These are phyloP conservation scores for Boletus reticuloceps DNA, from an alignment of 768 basidiomycete species.

Conservation along the genomic window DNA sequence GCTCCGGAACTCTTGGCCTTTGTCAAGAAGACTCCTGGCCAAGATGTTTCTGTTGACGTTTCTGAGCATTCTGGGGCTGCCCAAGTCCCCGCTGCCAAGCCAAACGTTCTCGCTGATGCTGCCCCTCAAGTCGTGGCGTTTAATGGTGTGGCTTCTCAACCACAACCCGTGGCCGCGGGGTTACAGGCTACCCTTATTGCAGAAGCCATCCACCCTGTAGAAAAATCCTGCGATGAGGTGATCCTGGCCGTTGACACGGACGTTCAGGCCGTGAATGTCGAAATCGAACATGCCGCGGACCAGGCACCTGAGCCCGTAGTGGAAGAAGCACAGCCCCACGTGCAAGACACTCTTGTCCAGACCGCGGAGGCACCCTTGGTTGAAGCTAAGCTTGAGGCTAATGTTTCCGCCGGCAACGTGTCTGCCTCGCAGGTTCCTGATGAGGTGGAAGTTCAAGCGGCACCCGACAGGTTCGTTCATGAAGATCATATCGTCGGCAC, in stretches of 20 bases:
- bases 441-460: slow-evolving; percentile 4
- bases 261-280: background rate
- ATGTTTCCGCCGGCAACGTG: background rate
- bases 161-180: slow-evolving; percentile 5
- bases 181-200: background rate
- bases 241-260: background rate
- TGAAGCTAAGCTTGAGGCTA: background rate
- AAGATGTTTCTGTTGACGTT: background rate
- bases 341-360: background rate
- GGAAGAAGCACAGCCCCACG: background rate
- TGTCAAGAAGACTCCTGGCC: slow-evolving; percentile 16
- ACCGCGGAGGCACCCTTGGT: background rate
- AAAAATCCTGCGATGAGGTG: background rate
- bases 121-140: background rate
- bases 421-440: background rate
- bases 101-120: background rate
- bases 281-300: slow-evolving; percentile 5
- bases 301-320: background rate
- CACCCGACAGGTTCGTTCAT: background rate
- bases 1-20: slow-evolving; percentile 9
- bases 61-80: background rate
- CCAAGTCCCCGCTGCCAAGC: background rate
- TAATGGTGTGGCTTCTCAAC: background rate
- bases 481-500: background rate
- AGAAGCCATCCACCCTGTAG: background rate